Percentiles rank a stretch among this genome's conserved stretches.
phyloP scores from a whole-genome alignment of 108 stramenopile species.

The Chaetoceros tenuissimus region DNA sequence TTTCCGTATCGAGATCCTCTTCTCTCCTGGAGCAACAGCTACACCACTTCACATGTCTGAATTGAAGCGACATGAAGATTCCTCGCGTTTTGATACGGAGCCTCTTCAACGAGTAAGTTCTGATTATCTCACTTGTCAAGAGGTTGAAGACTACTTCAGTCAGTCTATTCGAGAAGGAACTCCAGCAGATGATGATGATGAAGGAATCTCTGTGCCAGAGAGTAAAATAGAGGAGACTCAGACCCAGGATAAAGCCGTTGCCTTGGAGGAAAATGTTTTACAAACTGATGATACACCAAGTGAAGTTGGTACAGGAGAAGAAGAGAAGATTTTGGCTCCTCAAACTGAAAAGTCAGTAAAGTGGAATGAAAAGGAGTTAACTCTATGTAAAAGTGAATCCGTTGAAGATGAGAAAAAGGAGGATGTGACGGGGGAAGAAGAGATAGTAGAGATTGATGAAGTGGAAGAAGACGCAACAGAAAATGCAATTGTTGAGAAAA shows the following conservation, averaged over 20 bases:
- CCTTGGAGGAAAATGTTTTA: neutral
- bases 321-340: neutral
- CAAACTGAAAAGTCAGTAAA: too few relatives aligned
- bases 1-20: slow-evolving; percentile 79
- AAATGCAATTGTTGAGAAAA: neutral
- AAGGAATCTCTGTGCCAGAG: neutral
- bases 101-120: slow-evolving; percentile 52
- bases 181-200: slow-evolving; percentile 18
- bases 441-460: neutral
- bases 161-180: slow-evolving; percentile 45
- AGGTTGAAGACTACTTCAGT: slow-evolving; percentile 71
- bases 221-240: slow-evolving; percentile 3
- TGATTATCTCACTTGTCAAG: slow-evolving; percentile 65
- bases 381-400: neutral
- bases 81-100: slow-evolving; percentile 65
- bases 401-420: neutral
- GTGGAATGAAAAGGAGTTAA: neutral
- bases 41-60: slow-evolving; percentile 83
- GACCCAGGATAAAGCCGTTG: neutral
- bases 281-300: neutral
- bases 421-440: neutral
- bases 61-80: slow-evolving; percentile 54
- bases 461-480: neutral
- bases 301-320: neutral
- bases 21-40: slow-evolving; percentile 80